A percentile compares a stretch with the other conserved stretches of the same genome.
phyloP scores from a whole-genome alignment of 352 stramenopile species.

The Globisporangium abappressorium region DNA sequence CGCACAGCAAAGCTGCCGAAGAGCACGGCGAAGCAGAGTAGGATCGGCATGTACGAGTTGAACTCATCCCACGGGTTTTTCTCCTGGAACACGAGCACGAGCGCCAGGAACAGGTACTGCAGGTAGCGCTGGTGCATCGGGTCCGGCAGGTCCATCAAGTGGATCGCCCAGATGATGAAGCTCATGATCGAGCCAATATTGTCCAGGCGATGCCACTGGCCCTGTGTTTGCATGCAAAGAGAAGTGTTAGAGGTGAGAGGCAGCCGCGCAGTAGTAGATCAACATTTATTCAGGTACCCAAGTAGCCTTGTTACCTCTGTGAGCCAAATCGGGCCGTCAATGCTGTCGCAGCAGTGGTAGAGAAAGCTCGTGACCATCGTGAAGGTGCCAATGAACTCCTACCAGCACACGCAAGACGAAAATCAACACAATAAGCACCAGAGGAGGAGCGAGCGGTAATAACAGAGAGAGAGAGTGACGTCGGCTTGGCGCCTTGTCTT shows the following conservation, averaged over 20 bases:
- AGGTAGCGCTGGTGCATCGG: conserved; percentile 44
- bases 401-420: background rate
- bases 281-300: too few relatives aligned
- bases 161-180: conserved; percentile 70
- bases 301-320: conserved; percentile 38
- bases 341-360: conserved; percentile 78
- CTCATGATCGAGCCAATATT: conserved; percentile 85
- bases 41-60: conserved; percentile 52
- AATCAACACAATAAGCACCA: background rate
- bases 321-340: conserved; percentile 69
- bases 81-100: conserved; percentile 70
- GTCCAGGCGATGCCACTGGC: conserved; percentile 77
- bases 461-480: background rate
- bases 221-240: conserved; percentile 20
- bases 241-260: background rate
- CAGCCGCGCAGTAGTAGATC: too few relatives aligned
- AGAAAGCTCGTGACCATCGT: conserved; percentile 80
- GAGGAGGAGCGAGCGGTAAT: background rate
- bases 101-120: conserved; percentile 62
- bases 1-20: conserved; percentile 40
- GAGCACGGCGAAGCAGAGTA: conserved; percentile 39
- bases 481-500: background rate
- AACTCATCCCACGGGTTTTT: conserved; percentile 76
- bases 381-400: conserved; percentile 77
- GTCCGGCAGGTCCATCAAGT: conserved; percentile 67